These are phyloP conservation scores for Davidsoniella virescens DNA, from an alignment of 2,329 filamentous ascomycete genomes.

Conservation along the genomic window DNA sequence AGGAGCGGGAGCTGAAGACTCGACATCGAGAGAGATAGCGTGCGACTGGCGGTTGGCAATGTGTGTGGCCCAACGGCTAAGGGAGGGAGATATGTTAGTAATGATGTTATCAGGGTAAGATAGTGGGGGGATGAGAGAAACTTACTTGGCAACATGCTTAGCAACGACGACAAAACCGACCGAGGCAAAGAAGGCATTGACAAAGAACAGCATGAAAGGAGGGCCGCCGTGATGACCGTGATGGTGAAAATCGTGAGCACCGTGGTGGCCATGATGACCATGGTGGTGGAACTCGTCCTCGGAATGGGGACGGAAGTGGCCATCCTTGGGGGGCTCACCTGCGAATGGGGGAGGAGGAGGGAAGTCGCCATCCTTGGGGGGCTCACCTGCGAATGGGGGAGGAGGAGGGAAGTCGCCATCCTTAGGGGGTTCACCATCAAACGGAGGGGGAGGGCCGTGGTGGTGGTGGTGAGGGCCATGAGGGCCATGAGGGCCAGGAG, in stretches of 20 bases:
- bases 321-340: neutral
- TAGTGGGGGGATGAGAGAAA: neutral
- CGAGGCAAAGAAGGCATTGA: conserved; percentile 7
- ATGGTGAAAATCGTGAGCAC: neutral
- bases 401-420: neutral
- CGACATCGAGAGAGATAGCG: neutral
- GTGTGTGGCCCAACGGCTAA: neutral
- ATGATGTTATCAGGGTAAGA: neutral
- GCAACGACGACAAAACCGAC: conserved; percentile 4
- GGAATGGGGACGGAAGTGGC: neutral
- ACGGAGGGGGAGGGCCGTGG: neutral
- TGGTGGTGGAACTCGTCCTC: neutral
- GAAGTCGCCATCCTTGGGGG: neutral
- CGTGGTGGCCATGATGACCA: neutral
- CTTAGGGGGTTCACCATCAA: neutral
- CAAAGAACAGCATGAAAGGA: neutral
- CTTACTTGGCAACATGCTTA: conserved; percentile 5
- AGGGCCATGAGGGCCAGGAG: neutral
- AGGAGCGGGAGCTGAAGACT: neutral
- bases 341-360: neutral
- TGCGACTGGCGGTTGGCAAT: neutral
- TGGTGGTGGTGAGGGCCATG: neutral
- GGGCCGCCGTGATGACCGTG: neutral
- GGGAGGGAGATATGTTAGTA: neutral
- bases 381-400: neutral